phyloP scores from a whole-genome alignment of 805 yeast species.

The Cyberlindnera japonica region DNA sequence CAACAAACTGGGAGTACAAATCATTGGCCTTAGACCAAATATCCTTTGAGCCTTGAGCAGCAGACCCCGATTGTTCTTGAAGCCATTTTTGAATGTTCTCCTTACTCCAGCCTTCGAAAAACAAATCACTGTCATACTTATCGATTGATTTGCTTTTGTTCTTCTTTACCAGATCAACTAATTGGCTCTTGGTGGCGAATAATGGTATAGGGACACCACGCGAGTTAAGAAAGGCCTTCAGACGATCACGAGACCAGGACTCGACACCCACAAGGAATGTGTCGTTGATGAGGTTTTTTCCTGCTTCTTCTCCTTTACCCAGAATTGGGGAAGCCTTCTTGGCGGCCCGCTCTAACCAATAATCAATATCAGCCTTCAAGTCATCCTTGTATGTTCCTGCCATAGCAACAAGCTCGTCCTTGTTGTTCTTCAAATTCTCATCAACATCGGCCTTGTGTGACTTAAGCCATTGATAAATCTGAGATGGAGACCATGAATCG shows the following conservation, averaged over 20 bases:
- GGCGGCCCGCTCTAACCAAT: constrained; percentile 32
- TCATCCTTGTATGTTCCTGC: constrained; percentile 34
- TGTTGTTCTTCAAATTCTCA: constrained; percentile 32
- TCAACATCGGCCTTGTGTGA: constrained; percentile 40
- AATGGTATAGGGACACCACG: constrained; percentile 38
- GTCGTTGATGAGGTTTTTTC: constrained; percentile 38
- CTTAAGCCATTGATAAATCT: constrained; percentile 52
- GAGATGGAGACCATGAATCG: constrained; percentile 50
- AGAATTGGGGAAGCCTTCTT: constrained; percentile 34
- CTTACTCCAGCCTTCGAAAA: constrained; percentile 38
- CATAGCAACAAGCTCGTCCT: constrained; percentile 33
- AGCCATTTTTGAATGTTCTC: constrained; percentile 40
- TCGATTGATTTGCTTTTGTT: constrained; percentile 35
- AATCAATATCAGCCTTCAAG: constrained; percentile 37
- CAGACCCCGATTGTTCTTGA: constrained; percentile 29
- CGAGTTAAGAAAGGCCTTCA: constrained; percentile 38
- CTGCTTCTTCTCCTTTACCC: constrained; percentile 31
- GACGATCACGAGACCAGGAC: constrained; percentile 43
- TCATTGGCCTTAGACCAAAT: constrained; percentile 25
- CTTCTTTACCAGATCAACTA: constrained; percentile 37
- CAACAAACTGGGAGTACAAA: constrained; percentile 19
- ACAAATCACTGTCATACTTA: constrained; percentile 28
- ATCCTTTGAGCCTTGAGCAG: constrained; percentile 20
- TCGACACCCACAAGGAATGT: constrained; percentile 44
- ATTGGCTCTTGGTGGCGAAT: constrained; percentile 37